Evolutionary conservation across 2,329 filamentous ascomycete genomes (phyloP).

Genomic region (Aspergillus aculeatus): DNA sequence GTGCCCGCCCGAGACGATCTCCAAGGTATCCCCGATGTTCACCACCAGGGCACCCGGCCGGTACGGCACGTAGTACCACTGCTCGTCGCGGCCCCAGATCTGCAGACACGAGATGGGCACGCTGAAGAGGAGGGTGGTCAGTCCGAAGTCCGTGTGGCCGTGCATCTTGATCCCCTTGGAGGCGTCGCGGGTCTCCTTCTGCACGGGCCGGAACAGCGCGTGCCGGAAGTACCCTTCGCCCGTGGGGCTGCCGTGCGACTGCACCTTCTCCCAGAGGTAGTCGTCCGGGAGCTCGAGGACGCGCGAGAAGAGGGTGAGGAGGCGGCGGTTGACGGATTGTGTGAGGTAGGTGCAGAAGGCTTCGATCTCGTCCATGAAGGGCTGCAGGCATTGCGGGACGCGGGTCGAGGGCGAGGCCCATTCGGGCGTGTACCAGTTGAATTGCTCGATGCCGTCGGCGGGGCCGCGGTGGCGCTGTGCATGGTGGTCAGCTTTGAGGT

Average conservation of each 20-base stretch:
- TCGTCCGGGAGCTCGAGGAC: constrained; percentile 48
- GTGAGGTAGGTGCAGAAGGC: constrained; percentile 50
- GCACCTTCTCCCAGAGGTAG: constrained; percentile 47
- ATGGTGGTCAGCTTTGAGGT: background rate
- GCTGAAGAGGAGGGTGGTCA: constrained; percentile 48
- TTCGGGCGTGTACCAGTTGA: constrained; percentile 53
- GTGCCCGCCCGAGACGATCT: constrained; percentile 49
- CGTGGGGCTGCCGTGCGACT: constrained; percentile 44
- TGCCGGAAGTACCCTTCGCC: constrained; percentile 51
- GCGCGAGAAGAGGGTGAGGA: constrained; percentile 43
- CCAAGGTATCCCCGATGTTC: constrained; percentile 49
- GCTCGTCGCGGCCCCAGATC: constrained; percentile 45
- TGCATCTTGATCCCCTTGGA: constrained; percentile 43
- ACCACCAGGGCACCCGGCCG: constrained; percentile 50
- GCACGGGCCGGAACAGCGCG: constrained; percentile 43
- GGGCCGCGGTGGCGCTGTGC: constrained; percentile 43
- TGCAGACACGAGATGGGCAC: constrained; percentile 51
- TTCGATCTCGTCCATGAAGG: constrained; percentile 53
- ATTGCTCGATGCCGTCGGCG: constrained; percentile 54
- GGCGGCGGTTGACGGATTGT: constrained; percentile 48
- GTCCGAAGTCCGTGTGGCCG: constrained; percentile 51
- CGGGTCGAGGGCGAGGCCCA: constrained; percentile 42
- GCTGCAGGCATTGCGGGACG: constrained; percentile 47
- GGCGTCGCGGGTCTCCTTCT: constrained; percentile 38
- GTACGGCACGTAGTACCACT: constrained; percentile 49